Evolutionary conservation across 2,329 filamentous ascomycete genomes (phyloP).

Genomic region (Colletotrichum incanum): DNA sequence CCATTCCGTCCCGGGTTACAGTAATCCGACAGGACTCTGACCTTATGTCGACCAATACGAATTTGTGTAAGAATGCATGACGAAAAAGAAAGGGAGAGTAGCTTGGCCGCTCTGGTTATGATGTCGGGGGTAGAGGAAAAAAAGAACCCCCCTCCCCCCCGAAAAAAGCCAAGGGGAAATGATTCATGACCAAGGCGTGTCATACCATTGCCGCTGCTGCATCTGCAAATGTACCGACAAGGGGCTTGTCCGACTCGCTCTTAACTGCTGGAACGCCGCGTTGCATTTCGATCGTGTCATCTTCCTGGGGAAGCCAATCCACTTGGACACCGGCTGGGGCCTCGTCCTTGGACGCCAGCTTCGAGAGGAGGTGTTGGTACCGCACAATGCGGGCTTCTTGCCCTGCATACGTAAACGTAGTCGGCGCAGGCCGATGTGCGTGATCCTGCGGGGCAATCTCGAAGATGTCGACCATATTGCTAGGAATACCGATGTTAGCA

Average conservation of each 20-base stretch:
- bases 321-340: constrained; percentile 61
- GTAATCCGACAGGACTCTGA: constrained; percentile 35
- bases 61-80: constrained; percentile 13
- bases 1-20: constrained; percentile 32
- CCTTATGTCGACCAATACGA: constrained; percentile 28
- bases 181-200: constrained; percentile 31
- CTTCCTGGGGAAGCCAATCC: constrained; percentile 69
- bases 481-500: constrained; percentile 51
- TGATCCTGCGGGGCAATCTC: constrained; percentile 72
- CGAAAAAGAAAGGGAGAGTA: constrained; percentile 6
- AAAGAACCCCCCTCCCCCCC: neutral
- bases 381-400: constrained; percentile 71
- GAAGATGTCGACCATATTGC: constrained; percentile 79
- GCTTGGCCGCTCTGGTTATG: constrained; percentile 15
- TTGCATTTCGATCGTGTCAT: constrained; percentile 64
- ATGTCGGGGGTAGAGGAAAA: neutral
- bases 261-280: constrained; percentile 57
- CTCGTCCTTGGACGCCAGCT: constrained; percentile 66
- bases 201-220: constrained; percentile 68
- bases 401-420: constrained; percentile 65
- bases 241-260: constrained; percentile 58
- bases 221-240: constrained; percentile 75
- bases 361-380: constrained; percentile 75
- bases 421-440: constrained; percentile 52
- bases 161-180: constrained; percentile 12